A percentile compares a stretch with the other conserved stretches of the same genome.
phyloP scores from a whole-genome alignment of 2,329 filamentous ascomycete genomes.

The Colletotrichum tofieldiae region DNA sequence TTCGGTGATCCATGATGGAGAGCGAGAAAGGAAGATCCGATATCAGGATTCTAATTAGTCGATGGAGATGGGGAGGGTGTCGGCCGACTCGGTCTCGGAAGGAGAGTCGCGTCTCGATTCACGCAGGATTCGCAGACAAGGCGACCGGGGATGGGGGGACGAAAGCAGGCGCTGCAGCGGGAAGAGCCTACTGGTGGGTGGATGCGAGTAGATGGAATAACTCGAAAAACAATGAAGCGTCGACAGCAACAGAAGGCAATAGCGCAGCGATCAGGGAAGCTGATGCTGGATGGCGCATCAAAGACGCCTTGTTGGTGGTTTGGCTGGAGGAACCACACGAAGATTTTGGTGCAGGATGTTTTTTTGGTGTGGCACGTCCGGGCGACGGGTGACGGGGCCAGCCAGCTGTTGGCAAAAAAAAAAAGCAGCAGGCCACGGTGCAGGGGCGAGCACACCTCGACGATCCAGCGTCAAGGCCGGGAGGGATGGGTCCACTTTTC shows the following conservation, averaged over 20 bases:
- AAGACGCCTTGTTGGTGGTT: constrained; percentile 32
- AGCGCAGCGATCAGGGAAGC: constrained; percentile 39
- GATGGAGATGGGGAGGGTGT: constrained; percentile 29
- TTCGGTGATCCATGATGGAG: constrained; percentile 45
- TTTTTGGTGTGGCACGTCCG: constrained; percentile 42
- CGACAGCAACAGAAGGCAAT: constrained; percentile 20
- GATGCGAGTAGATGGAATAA: neutral
- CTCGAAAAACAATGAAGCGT: constrained; percentile 5
- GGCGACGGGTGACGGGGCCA: constrained; percentile 34
- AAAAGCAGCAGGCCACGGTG: constrained; percentile 29
- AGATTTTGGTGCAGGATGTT: constrained; percentile 40
- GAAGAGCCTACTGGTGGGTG: constrained; percentile 25
- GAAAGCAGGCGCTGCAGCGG: constrained; percentile 27
- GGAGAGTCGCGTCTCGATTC: constrained; percentile 38
- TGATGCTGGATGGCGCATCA: constrained; percentile 41
- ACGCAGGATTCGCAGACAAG: constrained; percentile 39
- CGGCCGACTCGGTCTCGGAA: constrained; percentile 28
- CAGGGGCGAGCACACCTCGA: constrained; percentile 22
- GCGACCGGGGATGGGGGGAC: constrained; percentile 7
- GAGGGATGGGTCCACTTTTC: constrained; percentile 13
- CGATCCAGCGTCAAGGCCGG: neutral
- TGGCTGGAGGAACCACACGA: constrained; percentile 28
- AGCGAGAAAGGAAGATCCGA: neutral
- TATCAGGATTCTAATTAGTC: constrained; percentile 27
- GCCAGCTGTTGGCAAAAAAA: constrained; percentile 26